These are phyloP conservation scores for Ormosia semicastrata DNA, from an alignment of 306 rosid species.

Conservation along the genomic window DNA sequence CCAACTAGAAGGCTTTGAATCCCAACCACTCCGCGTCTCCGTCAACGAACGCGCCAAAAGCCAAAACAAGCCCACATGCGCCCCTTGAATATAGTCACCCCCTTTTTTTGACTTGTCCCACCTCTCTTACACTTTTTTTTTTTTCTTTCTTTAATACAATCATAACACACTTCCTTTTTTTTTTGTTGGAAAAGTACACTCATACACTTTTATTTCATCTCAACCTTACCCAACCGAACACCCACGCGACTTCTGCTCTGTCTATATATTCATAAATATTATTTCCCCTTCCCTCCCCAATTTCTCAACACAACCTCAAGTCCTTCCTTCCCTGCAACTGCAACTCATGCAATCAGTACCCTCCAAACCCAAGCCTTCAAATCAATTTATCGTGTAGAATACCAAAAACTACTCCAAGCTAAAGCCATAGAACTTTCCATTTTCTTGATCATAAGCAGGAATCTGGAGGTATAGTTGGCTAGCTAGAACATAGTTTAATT, in stretches of 20 bases:
- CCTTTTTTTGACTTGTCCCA: constrained; percentile 37
- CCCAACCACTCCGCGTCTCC: neutral
- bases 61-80: constrained; percentile 40
- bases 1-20: neutral
- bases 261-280: neutral
- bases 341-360: neutral
- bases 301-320: neutral
- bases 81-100: constrained; percentile 28
- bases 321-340: neutral
- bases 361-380: neutral
- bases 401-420: neutral
- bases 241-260: no score
- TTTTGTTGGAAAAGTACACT: no score
- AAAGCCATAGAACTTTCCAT: neutral
- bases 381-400: neutral
- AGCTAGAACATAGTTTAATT: no score
- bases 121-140: neutral
- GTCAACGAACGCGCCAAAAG: constrained; percentile 31
- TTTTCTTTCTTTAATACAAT: no score
- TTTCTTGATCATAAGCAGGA: neutral
- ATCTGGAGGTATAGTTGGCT: no score
- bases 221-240: neutral
- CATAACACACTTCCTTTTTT: no score
- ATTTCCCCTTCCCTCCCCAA: neutral
- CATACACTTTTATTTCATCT: neutral